phyloP scores from a whole-genome alignment of 2,329 filamentous ascomycete genomes.

The Pseudogymnoascus sp. region DNA sequence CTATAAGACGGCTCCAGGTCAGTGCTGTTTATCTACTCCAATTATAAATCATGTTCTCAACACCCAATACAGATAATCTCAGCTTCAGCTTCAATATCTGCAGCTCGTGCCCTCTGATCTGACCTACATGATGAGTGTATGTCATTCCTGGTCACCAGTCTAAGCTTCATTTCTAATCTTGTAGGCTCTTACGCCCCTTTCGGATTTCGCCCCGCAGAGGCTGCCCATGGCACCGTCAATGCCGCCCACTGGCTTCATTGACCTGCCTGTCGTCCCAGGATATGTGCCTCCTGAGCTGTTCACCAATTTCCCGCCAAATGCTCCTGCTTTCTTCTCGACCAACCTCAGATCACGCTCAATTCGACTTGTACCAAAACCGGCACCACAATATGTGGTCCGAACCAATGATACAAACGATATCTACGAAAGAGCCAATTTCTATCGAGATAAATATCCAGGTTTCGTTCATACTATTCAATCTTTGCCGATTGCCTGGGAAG shows the following conservation, averaged over 20 bases:
- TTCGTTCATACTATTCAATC: conserved; percentile 11
- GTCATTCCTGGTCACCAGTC: background rate
- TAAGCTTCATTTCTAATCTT: background rate
- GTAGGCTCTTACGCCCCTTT: background rate
- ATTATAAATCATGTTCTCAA: background rate
- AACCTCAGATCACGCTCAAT: conserved; percentile 14
- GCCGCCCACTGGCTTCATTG: background rate
- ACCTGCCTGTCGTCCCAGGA: background rate
- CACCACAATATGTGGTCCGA: conserved; percentile 14
- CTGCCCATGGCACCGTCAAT: background rate
- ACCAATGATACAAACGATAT: conserved; percentile 17
- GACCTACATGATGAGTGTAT: background rate
- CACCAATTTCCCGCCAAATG: conserved; percentile 15
- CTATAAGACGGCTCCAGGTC: background rate
- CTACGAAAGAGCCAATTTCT: conserved; percentile 14
- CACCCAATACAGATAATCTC: background rate
- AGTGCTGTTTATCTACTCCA: background rate
- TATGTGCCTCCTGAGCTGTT: conserved; percentile 13
- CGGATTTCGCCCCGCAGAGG: background rate
- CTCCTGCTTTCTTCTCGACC: conserved; percentile 23
- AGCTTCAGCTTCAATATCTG: background rate
- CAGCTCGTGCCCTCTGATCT: background rate
- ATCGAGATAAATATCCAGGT: conserved; percentile 18
- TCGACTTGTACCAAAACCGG: conserved; percentile 14
- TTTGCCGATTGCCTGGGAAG: conserved; percentile 21